Percentiles rank a stretch among this genome's conserved stretches.
These are phyloP conservation scores for Arabidopsis arenosa DNA, from an alignment of 345 rosid species.

Conservation along the genomic window DNA sequence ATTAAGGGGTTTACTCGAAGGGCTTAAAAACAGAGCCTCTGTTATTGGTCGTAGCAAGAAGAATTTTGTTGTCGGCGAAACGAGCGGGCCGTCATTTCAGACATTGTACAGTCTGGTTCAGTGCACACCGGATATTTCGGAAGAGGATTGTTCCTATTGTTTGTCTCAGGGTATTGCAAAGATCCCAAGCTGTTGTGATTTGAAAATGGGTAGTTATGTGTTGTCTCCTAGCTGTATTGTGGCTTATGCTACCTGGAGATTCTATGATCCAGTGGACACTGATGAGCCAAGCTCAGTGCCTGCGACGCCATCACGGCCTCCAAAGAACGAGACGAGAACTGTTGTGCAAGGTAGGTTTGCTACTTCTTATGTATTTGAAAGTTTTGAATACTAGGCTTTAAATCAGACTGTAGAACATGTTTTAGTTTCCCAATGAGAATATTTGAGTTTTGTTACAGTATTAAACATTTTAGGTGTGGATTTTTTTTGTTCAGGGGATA, in stretches of 20 bases:
- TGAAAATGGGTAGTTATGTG: constrained; percentile 47
- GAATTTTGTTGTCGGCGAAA: constrained; percentile 42
- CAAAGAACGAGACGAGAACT: constrained; percentile 25
- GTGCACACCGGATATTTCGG: constrained; percentile 63
- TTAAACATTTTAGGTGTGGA: neutral
- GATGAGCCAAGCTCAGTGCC: constrained; percentile 36
- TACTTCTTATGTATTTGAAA: constrained; percentile 14
- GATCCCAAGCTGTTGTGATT: constrained; percentile 43
- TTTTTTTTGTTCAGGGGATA: constrained; percentile 11
- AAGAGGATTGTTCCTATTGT: constrained; percentile 50
- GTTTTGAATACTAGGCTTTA: neutral
- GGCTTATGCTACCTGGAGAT: constrained; percentile 44
- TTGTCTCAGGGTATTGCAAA: constrained; percentile 19
- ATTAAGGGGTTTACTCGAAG: constrained; percentile 33
- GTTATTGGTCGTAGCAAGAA: constrained; percentile 29
- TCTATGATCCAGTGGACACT: constrained; percentile 35
- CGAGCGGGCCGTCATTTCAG: constrained; percentile 14
- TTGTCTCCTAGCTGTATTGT: constrained; percentile 49
- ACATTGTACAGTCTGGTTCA: constrained; percentile 49
- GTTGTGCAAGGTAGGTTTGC: constrained; percentile 30
- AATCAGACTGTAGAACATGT: neutral
- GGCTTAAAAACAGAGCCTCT: constrained; percentile 38
- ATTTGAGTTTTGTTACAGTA: neutral
- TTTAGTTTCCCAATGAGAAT: neutral
- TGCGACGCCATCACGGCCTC: constrained; percentile 22